Percentiles rank a stretch among this genome's conserved stretches.
phyloP scores from a whole-genome alignment of 2,329 filamentous ascomycete species.

The Furcasterigmium furcatum region DNA sequence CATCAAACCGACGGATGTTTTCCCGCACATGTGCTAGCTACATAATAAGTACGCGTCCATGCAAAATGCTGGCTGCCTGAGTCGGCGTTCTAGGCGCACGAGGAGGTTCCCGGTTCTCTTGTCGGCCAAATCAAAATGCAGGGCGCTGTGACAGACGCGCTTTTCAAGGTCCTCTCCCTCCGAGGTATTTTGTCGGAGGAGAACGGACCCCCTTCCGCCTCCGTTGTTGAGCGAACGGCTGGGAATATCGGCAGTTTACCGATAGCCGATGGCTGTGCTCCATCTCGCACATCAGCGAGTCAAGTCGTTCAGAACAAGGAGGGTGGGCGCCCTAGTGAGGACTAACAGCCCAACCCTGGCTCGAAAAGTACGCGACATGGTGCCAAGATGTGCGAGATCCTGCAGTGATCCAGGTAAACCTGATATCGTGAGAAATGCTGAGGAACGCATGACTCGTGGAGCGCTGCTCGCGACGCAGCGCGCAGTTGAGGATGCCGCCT shows the following conservation, averaged over 20 bases:
- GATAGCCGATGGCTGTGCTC: slow-evolving; percentile 1
- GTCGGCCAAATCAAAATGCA: no score
- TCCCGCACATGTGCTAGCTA: no score
- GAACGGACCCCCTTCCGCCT: background rate
- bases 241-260: slow-evolving; percentile 3
- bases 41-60: no score
- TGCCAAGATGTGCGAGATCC: slow-evolving; percentile 2
- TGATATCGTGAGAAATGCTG: slow-evolving; percentile 3
- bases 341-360: background rate
- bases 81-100: no score
- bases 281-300: no score
- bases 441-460: slow-evolving; percentile 1
- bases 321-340: background rate
- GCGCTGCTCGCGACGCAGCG: background rate
- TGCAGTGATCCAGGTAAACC: background rate
- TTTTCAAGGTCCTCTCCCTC: background rate
- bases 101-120: no score
- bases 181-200: background rate
- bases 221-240: background rate
- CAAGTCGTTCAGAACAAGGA: no score
- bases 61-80: no score
- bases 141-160: no score
- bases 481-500: background rate
- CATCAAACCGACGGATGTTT: no score
- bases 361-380: background rate